A percentile compares a stretch with the other conserved stretches of the same genome.
These are phyloP conservation scores for Colletotrichum chrysophilum DNA, from an alignment of 2,329 filamentous ascomycete genomes.

Conservation along the genomic window DNA sequence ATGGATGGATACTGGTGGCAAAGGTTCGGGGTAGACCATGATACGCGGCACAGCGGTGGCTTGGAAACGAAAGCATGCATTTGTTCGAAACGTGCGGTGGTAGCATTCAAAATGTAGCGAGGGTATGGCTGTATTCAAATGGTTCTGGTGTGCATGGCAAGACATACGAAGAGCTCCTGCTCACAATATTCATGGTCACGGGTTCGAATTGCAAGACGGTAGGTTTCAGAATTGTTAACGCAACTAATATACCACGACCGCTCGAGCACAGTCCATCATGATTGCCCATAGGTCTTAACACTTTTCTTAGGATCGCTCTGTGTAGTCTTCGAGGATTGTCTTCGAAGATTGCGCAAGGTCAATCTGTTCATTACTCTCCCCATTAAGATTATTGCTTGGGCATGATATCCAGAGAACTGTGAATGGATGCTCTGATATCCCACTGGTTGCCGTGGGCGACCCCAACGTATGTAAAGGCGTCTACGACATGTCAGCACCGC, in stretches of 20 bases:
- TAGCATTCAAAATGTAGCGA: neutral
- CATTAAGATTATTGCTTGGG: neutral
- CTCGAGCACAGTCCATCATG: neutral
- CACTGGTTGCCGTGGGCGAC: conserved; percentile 66
- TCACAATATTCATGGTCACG: neutral
- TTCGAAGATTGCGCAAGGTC: neutral
- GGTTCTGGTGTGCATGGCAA: neutral
- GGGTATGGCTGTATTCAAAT: neutral
- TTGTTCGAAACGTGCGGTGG: neutral
- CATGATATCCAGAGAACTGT: conserved; percentile 51
- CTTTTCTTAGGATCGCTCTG: neutral
- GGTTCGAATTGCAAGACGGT: neutral
- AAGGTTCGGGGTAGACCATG: neutral
- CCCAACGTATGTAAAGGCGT: conserved; percentile 72
- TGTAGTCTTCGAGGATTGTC: neutral
- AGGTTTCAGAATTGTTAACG: neutral
- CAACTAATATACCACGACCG: neutral
- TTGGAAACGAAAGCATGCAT: neutral
- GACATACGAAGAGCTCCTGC: neutral
- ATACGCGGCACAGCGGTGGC: neutral
- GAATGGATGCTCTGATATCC: conserved; percentile 64
- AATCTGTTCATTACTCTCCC: neutral
- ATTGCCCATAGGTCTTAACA: neutral
- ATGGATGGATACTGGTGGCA: neutral
- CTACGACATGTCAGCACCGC: conserved; percentile 43